These are phyloP conservation scores for Tilletia walkeri DNA, from an alignment of 1,284 basidiomycete genomes.

Conservation along the genomic window DNA sequence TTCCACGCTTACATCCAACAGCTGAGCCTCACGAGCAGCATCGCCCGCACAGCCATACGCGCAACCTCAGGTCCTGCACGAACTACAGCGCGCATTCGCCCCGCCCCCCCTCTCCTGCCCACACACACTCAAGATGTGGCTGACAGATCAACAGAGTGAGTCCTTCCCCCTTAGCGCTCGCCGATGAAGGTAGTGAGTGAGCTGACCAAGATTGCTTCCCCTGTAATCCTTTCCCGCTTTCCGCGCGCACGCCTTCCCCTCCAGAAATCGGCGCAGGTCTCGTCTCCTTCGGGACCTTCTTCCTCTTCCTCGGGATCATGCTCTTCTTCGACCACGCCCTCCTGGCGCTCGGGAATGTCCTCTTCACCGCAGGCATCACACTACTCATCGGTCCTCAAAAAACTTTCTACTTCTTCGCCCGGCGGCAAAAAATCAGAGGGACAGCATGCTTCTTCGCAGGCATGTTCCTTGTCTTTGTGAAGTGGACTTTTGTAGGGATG, in stretches of 20 bases:
- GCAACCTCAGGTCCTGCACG: too few relatives aligned
- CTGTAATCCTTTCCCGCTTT: neutral
- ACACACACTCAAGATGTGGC: slow-evolving; percentile 41
- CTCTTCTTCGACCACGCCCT: slow-evolving; percentile 97
- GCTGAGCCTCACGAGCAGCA: too few relatives aligned
- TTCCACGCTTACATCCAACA: too few relatives aligned
- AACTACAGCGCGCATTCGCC: neutral
- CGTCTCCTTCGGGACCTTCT: slow-evolving; percentile 92
- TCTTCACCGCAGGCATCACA: slow-evolving; percentile 54
- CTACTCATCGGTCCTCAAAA: slow-evolving; percentile 61
- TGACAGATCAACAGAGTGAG: slow-evolving; percentile 56
- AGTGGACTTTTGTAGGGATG: slow-evolving; percentile 91
- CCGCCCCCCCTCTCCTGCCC: neutral
- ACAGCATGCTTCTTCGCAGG: slow-evolving; percentile 58
- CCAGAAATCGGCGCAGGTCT: slow-evolving; percentile 69
- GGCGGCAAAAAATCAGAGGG: slow-evolving; percentile 93
- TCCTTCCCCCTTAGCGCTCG: neutral
- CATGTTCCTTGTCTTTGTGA: slow-evolving; percentile 68
- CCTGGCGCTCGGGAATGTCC: slow-evolving; percentile 82
- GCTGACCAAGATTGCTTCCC: too few relatives aligned
- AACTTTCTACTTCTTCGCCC: slow-evolving; percentile 97
- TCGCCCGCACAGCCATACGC: too few relatives aligned
- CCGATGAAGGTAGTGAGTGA: too few relatives aligned
- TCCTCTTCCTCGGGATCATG: slow-evolving; percentile 92
- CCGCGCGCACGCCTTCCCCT: neutral